These are phyloP conservation scores for Thinopyrum elongatum DNA, from an alignment of 176 grass and related monocot genomes.

Conservation along the genomic window DNA sequence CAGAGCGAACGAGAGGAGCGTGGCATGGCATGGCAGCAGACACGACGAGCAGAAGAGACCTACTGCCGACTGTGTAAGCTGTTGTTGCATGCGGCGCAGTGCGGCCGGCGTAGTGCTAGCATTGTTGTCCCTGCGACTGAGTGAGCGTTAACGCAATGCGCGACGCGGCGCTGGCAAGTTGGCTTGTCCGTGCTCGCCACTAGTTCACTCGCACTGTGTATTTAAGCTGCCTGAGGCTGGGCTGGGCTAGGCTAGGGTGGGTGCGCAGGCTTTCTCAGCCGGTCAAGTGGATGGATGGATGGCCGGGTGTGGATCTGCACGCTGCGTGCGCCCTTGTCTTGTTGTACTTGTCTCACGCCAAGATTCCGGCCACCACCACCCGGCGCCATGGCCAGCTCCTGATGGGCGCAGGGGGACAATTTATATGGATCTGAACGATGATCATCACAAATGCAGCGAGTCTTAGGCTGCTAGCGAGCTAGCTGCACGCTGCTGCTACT, in stretches of 20 bases:
- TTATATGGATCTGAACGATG: conserved; percentile 47
- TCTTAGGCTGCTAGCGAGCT: background rate
- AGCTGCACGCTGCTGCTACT: background rate
- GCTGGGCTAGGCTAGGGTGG: background rate
- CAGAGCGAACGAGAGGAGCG: conserved; percentile 5
- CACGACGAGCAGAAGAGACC: background rate
- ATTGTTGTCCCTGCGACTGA: background rate
- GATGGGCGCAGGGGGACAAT: conserved; percentile 48
- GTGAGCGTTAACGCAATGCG: background rate
- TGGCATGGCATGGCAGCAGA: background rate
- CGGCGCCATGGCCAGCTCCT: background rate
- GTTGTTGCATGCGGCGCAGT: background rate
- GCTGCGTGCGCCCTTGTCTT: conserved; percentile 29
- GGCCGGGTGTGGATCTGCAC: background rate
- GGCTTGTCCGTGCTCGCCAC: conserved; percentile 50
- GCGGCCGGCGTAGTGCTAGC: conserved; percentile 2
- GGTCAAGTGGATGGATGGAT: conserved; percentile 19
- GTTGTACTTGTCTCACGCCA: conserved; percentile 45
- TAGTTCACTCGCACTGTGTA: background rate
- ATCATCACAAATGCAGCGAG: conserved; percentile 15
- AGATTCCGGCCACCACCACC: conserved; percentile 43
- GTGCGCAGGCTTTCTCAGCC: conserved; percentile 24
- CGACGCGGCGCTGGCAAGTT: conserved; percentile 17
- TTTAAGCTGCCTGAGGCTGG: conserved; percentile 22
- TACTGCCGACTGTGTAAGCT: background rate